phyloP scores from a whole-genome alignment of 1,284 basidiomycete species.

The Vanrija humicola region DNA sequence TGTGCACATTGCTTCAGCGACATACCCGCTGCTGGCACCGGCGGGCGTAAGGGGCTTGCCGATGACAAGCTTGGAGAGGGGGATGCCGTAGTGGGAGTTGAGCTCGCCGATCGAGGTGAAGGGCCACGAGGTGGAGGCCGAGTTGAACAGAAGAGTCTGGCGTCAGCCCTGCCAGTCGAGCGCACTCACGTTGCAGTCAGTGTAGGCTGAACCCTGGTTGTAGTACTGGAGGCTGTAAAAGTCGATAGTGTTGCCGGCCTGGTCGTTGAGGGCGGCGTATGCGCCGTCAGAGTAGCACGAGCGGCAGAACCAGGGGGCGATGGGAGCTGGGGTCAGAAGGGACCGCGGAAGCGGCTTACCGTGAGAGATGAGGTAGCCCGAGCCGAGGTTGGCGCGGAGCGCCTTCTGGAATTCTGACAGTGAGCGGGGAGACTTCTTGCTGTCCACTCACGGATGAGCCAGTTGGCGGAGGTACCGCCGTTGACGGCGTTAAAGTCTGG shows the following conservation, averaged over 20 bases:
- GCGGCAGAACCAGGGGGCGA: slow-evolving; percentile 46
- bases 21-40: neutral
- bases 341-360: slow-evolving; percentile 22
- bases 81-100: slow-evolving; percentile 28
- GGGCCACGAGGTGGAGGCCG: slow-evolving; percentile 12
- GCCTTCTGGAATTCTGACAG: no score
- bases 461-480: no score
- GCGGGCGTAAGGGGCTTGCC: slow-evolving; percentile 38
- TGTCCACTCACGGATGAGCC: no score
- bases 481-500: slow-evolving; percentile 7
- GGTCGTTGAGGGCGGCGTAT: slow-evolving; percentile 34
- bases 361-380: slow-evolving; percentile 42
- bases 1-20: no score
- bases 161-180: neutral
- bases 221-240: slow-evolving; percentile 50
- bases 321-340: slow-evolving; percentile 14
- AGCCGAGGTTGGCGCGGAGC: slow-evolving; percentile 32
- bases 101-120: slow-evolving; percentile 37
- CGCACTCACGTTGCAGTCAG: slow-evolving; percentile 12
- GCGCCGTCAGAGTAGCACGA: slow-evolving; percentile 34
- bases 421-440: no score
- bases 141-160: slow-evolving; percentile 31
- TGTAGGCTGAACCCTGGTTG: slow-evolving; percentile 36
- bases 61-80: slow-evolving; percentile 45
- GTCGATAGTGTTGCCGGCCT: slow-evolving; percentile 38